A percentile compares a stretch with the other conserved stretches of the same genome.
These are phyloP conservation scores for Porcisia deanei DNA, from an alignment of 208 protist species.

Conservation along the genomic window DNA sequence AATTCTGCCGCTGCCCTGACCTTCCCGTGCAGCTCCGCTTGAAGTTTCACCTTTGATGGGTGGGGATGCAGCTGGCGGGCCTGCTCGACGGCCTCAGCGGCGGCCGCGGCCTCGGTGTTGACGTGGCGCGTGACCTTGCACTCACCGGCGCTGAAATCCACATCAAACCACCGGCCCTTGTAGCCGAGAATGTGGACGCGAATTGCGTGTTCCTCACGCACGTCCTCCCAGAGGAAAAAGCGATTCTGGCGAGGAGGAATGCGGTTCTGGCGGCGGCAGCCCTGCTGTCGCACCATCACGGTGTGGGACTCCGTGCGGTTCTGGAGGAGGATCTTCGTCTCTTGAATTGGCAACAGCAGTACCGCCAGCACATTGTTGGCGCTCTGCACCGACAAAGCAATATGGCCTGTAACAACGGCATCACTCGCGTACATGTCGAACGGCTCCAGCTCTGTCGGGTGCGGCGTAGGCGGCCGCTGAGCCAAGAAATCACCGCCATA, in stretches of 20 bases:
- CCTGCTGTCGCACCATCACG: conserved; percentile 70
- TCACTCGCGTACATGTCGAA: conserved; percentile 32
- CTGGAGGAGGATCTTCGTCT: conserved; percentile 74
- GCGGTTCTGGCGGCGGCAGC: conserved; percentile 53
- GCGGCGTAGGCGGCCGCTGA: conserved; percentile 30
- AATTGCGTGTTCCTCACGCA: conserved; percentile 48
- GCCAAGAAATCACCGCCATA: conserved; percentile 43
- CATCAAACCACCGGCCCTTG: conserved; percentile 77
- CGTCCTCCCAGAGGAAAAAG: conserved; percentile 83
- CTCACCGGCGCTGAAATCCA: conserved; percentile 72
- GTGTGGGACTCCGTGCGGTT: conserved; percentile 51
- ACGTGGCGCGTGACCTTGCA: conserved; percentile 56
- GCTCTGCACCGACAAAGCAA: conserved; percentile 62
- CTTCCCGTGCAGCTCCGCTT: conserved; percentile 7
- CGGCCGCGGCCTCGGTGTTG: conserved; percentile 14
- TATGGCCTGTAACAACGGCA: conserved; percentile 71
- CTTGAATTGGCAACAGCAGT: conserved; percentile 48
- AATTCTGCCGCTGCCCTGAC: conserved; percentile 1
- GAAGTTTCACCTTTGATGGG: conserved; percentile 21
- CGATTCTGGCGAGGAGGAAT: conserved; percentile 72
- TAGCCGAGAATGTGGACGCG: conserved; percentile 61
- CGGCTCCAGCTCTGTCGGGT: conserved; percentile 25
- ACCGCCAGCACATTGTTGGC: conserved; percentile 65
- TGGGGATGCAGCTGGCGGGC: conserved; percentile 24
- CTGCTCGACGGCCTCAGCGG: conserved; percentile 21